Conservation (phyloP, 192 early-diverging fungal species). For the Coemansia sp. region DNA sequence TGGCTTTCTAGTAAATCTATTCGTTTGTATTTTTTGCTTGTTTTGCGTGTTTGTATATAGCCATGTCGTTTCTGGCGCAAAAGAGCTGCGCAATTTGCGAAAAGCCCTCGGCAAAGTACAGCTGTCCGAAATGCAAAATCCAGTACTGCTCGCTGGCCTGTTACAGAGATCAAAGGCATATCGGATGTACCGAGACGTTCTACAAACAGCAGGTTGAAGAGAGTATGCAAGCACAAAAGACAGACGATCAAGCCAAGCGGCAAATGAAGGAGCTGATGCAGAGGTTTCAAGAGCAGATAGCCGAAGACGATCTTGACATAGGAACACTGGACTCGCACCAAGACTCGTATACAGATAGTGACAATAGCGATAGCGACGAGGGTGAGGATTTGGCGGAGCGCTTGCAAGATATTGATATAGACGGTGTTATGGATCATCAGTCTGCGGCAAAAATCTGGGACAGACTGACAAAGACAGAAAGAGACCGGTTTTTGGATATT, state of each 20-base stretch:
- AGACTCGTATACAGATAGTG: not conserved
- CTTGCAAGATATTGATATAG: conserved; percentile 28
- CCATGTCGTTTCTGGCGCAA: conserved; percentile 17
- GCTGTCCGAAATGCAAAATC: conserved; percentile 45
- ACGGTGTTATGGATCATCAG: conserved; percentile 7
- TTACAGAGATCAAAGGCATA: conserved; percentile 46
- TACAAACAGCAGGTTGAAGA: conserved; percentile 48
- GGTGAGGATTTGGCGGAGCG: conserved; percentile 20
- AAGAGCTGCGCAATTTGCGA: conserved; percentile 24
- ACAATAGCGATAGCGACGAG: conserved; percentile 3
- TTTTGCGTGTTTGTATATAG: not conserved
- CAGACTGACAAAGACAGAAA: conserved; percentile 27
- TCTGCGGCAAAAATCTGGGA: conserved; percentile 21
- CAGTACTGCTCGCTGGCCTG: conserved; percentile 45
- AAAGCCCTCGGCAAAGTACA: conserved; percentile 47
- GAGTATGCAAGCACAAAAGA: conserved; percentile 23
- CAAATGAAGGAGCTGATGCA: conserved; percentile 38
- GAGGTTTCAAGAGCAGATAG: conserved; percentile 29
- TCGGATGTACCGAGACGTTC: conserved; percentile 42
- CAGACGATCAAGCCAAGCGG: conserved; percentile 39
- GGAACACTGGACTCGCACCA: not conserved
- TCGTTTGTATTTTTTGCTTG: not conserved
- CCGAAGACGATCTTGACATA: conserved; percentile 9
- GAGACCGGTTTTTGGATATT: conserved; percentile 23
- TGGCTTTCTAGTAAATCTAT: not conserved